These are phyloP conservation scores for Pascua sp. DNA, from an alignment of 1,284 basidiomycete genomes.

Conservation along the genomic window DNA sequence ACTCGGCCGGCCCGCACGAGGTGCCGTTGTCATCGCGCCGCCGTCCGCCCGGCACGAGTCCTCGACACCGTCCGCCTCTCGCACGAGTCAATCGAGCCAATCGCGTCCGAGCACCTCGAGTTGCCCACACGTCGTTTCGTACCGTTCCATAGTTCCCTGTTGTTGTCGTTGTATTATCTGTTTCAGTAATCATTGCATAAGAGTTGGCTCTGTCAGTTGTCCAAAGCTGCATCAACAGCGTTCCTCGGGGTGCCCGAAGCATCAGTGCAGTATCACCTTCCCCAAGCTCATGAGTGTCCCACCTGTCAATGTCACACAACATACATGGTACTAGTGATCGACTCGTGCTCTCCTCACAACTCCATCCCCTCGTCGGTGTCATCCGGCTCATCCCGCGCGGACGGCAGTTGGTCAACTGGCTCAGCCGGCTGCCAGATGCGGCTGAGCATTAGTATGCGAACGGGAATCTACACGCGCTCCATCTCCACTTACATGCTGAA, in stretches of 20 bases:
- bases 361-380: constrained; percentile 14
- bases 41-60: too few relatives aligned
- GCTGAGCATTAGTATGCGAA: constrained; percentile 6
- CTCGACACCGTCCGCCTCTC: not conserved
- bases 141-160: too few relatives aligned
- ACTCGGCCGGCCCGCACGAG: not conserved
- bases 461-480: not conserved
- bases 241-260: not conserved
- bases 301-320: not conserved
- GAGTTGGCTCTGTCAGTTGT: not conserved
- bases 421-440: constrained; percentile 20
- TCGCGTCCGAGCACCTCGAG: not conserved
- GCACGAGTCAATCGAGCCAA: not conserved
- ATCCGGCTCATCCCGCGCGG: not conserved
- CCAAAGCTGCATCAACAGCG: not conserved
- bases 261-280: not conserved
- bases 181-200: not conserved
- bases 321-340: not conserved
- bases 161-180: too few relatives aligned
- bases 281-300: not conserved
- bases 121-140: not conserved
- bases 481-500: constrained; percentile 56
- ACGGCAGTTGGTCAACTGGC: not conserved
- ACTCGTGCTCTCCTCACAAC: constrained; percentile 2
- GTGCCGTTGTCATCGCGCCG: too few relatives aligned